Conservation (phyloP, 331 rosid species). For the Ulmus americana region DNA sequence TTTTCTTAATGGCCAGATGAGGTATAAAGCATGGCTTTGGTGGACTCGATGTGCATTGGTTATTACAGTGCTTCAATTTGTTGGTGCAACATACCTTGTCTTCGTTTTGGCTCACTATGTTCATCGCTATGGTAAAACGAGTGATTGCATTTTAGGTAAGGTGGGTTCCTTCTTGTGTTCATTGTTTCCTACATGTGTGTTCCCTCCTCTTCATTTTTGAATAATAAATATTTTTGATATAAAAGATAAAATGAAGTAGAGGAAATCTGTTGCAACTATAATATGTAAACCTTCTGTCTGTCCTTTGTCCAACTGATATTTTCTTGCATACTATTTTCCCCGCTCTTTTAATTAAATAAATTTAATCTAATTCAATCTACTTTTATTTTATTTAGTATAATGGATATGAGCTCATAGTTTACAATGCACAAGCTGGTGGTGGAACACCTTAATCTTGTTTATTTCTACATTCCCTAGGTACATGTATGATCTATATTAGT, state of each 20-base stretch:
- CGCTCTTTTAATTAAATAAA: no score
- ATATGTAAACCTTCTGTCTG: background rate
- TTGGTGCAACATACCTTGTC: constrained; percentile 52
- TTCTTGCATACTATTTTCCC: background rate
- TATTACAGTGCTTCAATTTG: constrained; percentile 45
- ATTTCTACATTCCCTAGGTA: background rate
- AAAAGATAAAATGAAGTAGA: background rate
- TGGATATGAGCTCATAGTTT: no score
- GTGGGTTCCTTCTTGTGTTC: constrained; percentile 19
- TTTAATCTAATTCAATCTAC: no score
- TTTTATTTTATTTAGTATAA: no score
- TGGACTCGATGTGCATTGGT: constrained; percentile 59
- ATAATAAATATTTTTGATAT: background rate
- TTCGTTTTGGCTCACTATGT: constrained; percentile 25
- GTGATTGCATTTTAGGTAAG: constrained; percentile 55
- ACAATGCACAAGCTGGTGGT: background rate
- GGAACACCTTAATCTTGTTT: background rate
- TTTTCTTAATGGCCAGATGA: constrained; percentile 38
- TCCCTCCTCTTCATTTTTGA: background rate
- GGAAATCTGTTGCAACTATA: background rate
- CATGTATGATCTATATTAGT: background rate
- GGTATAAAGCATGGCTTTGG: constrained; percentile 67
- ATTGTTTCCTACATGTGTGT: background rate
- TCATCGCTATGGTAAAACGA: constrained; percentile 22
- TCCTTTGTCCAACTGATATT: background rate